These are phyloP conservation scores for Ensete ventricosum DNA, from an alignment of 176 grass and related monocot genomes.

Conservation along the genomic window DNA sequence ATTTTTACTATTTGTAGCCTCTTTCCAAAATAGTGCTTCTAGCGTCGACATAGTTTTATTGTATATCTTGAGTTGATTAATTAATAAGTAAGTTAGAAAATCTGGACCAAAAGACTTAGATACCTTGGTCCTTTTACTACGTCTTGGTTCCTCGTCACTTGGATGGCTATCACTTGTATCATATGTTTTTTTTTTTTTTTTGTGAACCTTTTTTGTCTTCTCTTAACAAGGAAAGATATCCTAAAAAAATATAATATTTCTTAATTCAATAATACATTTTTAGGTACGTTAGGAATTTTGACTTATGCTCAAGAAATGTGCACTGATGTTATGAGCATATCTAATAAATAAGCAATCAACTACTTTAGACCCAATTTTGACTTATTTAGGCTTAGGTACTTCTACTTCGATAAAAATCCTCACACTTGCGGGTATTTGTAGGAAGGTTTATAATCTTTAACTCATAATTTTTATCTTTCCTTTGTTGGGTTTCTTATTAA, in stretches of 20 bases:
- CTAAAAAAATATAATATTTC: neutral
- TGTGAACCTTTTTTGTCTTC: too few species aligned
- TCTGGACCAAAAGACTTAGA: too few species aligned
- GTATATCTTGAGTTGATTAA: too few species aligned
- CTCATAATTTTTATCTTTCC: too few species aligned
- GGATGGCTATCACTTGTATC: too few species aligned
- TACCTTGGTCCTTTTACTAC: neutral
- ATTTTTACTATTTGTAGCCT: neutral
- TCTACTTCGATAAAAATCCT: neutral
- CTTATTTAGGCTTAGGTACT: neutral
- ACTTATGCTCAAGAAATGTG: neutral
- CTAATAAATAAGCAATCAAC: neutral
- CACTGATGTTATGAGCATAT: neutral
- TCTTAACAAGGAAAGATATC: too few species aligned
- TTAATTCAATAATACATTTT: neutral
- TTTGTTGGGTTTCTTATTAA: too few species aligned
- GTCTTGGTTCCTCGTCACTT: neutral
- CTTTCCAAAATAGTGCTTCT: neutral
- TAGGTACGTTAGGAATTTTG: neutral
- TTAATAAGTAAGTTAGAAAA: too few species aligned
- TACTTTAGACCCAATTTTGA: neutral
- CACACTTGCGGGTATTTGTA: too few species aligned
- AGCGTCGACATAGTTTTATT: too few species aligned
- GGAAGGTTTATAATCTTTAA: too few species aligned
- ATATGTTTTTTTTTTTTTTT: too few species aligned